Conservation (phyloP, 352 stramenopile species). For the Pythium dissimile region DNA sequence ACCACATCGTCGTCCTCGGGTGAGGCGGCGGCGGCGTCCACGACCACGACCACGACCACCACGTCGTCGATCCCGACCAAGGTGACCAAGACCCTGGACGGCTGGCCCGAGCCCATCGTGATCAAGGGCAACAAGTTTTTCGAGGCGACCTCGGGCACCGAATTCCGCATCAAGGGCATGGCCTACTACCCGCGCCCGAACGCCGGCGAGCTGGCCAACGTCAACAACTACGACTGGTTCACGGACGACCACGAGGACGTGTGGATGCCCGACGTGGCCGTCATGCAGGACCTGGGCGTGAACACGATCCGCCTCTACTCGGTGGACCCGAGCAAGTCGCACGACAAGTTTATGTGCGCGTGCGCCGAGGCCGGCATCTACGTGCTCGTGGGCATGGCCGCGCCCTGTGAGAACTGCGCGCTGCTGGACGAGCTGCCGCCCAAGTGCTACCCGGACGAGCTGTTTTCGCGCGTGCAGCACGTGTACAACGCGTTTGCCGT, state of each 20-base stretch:
- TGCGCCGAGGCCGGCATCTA: conserved; percentile 47
- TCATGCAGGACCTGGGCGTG: conserved; percentile 58
- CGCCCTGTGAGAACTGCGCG: conserved; percentile 37
- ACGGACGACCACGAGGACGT: conserved; percentile 52
- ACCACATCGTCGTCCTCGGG: background rate
- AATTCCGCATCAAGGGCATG: conserved; percentile 71
- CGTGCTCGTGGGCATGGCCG: conserved; percentile 46
- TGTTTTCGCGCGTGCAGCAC: conserved; percentile 39
- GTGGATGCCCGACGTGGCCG: conserved; percentile 44
- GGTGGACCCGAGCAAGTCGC: conserved; percentile 51
- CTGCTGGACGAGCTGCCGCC: conserved; percentile 31
- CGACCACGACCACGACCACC: background rate
- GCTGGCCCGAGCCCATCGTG: conserved; percentile 40
- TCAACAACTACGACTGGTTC: conserved; percentile 59
- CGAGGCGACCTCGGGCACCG: conserved; percentile 37
- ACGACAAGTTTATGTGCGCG: conserved; percentile 81
- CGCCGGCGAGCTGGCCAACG: conserved; percentile 30
- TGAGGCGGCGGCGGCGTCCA: background rate
- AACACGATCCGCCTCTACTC: conserved; percentile 73
- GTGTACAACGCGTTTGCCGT: conserved; percentile 57
- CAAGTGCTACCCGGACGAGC: conserved; percentile 40
- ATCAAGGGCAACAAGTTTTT: conserved; percentile 78
- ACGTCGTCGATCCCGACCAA: conserved; percentile 10
- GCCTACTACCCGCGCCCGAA: conserved; percentile 74
- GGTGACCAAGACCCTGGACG: conserved; percentile 18